phyloP scores from a whole-genome alignment of 305 asterid species.

The Striga hermonthica region DNA sequence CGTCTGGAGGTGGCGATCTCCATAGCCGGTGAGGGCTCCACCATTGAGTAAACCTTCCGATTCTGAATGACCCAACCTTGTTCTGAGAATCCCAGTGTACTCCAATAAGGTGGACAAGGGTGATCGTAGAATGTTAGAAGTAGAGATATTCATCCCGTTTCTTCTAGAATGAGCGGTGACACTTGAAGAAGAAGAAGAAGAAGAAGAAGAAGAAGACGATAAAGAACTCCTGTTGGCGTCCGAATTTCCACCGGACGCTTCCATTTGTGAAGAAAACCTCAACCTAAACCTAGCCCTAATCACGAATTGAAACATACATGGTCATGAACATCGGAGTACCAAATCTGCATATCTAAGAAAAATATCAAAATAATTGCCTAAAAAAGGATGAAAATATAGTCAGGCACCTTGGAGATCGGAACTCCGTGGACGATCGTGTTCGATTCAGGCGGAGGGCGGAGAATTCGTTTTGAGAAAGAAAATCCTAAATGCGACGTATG shows the following conservation, averaged over 20 bases:
- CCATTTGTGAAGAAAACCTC: slow-evolving; percentile 53
- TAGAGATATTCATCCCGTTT: slow-evolving; percentile 48
- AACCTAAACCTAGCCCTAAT: slow-evolving; percentile 56
- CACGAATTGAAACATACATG: slow-evolving; percentile 24
- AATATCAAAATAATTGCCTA: neutral
- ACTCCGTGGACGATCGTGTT: slow-evolving; percentile 48
- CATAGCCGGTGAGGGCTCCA: slow-evolving; percentile 33
- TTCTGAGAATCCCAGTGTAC: slow-evolving; percentile 56
- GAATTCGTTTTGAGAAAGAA: slow-evolving; percentile 21
- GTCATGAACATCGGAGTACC: slow-evolving; percentile 8
- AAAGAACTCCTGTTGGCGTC: slow-evolving; percentile 47
- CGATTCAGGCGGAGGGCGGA: slow-evolving; percentile 24
- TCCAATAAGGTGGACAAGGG: slow-evolving; percentile 69
- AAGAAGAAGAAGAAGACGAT: slow-evolving; percentile 32
- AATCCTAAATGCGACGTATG: slow-evolving; percentile 30
- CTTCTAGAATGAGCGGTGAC: slow-evolving; percentile 44
- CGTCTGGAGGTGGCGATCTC: slow-evolving; percentile 37
- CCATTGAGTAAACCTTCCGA: slow-evolving; percentile 37
- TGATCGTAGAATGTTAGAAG: slow-evolving; percentile 54
- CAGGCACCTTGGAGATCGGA: slow-evolving; percentile 46
- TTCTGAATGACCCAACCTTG: slow-evolving; percentile 43
- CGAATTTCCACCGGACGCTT: slow-evolving; percentile 68
- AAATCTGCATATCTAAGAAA: neutral
- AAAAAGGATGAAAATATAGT: neutral
- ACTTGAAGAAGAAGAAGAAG: slow-evolving; percentile 32